phyloP scores from a whole-genome alignment of 306 rosid genomes.

The Chamaecrista fasciculata region DNA sequence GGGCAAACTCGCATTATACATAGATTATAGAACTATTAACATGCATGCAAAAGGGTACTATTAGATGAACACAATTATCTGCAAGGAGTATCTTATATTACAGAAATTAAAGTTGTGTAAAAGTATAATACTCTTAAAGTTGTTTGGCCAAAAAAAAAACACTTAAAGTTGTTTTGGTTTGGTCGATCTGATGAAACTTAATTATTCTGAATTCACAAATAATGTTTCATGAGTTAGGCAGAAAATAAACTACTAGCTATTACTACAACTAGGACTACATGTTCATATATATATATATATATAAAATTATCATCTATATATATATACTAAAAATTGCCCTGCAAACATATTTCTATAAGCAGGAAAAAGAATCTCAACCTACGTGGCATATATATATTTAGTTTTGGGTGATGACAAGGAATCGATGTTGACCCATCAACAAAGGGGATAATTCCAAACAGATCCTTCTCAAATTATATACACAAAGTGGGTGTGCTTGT shows the following conservation, averaged over 20 bases:
- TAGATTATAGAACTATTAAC: too few species aligned
- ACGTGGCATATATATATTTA: too few species aligned
- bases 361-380: constrained; percentile 70
- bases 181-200: too few species aligned
- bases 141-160: too few species aligned
- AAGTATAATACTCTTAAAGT: background rate
- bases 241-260: too few species aligned
- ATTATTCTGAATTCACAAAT: background rate
- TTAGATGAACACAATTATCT: too few species aligned
- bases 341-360: constrained; percentile 42
- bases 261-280: background rate
- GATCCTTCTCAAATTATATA: constrained; percentile 52
- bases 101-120: constrained; percentile 19
- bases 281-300: too few species aligned
- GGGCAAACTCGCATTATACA: too few species aligned
- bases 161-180: too few species aligned
- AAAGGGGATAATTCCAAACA: constrained; percentile 74
- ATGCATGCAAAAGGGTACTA: too few species aligned
- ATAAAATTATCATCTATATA: constrained; percentile 22
- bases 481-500: constrained; percentile 52
- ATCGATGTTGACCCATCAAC: constrained; percentile 91
- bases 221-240: too few species aligned
- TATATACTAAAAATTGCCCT: background rate
- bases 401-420: constrained; percentile 87
- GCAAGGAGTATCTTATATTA: too few species aligned